Percentiles rank a stretch among this genome's conserved stretches.
phyloP scores from a whole-genome alignment of 2,329 filamentous ascomycete genomes.

The Didymosphaeria variabile region DNA sequence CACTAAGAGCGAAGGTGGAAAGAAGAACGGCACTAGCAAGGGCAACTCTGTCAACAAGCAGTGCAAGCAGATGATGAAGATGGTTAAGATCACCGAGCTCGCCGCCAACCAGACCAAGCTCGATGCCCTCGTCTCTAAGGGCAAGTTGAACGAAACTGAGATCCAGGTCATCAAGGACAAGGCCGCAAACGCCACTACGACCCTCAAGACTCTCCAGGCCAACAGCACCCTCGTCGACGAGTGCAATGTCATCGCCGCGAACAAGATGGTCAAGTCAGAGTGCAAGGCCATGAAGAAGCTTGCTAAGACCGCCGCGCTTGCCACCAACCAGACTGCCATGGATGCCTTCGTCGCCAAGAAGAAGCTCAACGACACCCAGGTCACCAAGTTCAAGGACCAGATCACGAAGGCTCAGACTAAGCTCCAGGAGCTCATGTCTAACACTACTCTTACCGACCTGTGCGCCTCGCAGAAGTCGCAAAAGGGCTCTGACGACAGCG shows the following conservation, averaged over 20 bases:
- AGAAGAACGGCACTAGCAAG: constrained; percentile 18
- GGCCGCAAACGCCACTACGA: constrained; percentile 33
- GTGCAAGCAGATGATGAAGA: constrained; percentile 34
- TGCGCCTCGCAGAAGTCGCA: constrained; percentile 30
- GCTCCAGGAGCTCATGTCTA: constrained; percentile 33
- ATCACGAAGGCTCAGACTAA: constrained; percentile 32
- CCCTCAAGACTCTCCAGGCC: constrained; percentile 31
- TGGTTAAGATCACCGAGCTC: constrained; percentile 34
- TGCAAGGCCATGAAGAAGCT: constrained; percentile 37
- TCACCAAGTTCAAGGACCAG: constrained; percentile 33
- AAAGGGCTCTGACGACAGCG: constrained; percentile 22
- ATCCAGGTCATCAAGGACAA: constrained; percentile 37
- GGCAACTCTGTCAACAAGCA: constrained; percentile 27
- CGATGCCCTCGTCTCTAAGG: constrained; percentile 33
- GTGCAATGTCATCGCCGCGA: constrained; percentile 37
- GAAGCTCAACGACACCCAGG: constrained; percentile 31
- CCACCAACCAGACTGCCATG: constrained; percentile 38
- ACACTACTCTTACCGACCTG: constrained; percentile 38
- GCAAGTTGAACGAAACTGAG: constrained; percentile 32
- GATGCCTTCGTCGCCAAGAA: constrained; percentile 31
- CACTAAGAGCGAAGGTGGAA: constrained; percentile 10
- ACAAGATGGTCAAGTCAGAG: constrained; percentile 27
- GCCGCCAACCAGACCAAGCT: constrained; percentile 42
- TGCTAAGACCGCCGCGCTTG: constrained; percentile 31
- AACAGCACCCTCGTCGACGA: constrained; percentile 39